phyloP scores from a whole-genome alignment of 2,329 filamentous ascomycete species.

The Helotiales sp. region DNA sequence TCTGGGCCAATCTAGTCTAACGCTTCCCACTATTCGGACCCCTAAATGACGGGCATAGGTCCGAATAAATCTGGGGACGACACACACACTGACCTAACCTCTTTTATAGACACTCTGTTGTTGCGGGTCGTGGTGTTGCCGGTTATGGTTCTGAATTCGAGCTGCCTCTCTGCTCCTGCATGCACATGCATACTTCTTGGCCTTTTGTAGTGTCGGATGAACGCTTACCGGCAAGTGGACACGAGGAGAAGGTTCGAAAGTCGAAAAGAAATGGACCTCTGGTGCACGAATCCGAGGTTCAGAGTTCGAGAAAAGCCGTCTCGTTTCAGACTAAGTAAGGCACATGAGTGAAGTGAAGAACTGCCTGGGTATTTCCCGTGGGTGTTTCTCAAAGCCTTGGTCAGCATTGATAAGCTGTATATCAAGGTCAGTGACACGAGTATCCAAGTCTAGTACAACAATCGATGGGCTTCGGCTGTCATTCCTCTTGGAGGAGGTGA shows the following conservation, averaged over 20 bases:
- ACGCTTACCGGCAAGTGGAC: conserved; percentile 13
- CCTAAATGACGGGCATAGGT: conserved; percentile 2
- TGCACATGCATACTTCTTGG: neutral
- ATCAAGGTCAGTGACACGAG: neutral
- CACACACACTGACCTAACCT: conserved; percentile 6
- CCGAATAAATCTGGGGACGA: conserved; percentile 18
- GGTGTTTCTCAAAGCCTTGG: neutral
- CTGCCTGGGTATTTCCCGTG: neutral
- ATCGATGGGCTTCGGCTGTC: neutral
- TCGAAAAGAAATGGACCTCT: conserved; percentile 10
- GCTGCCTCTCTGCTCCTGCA: neutral
- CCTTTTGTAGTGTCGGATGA: conserved; percentile 19
- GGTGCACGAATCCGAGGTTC: conserved; percentile 16
- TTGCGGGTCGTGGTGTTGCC: neutral
- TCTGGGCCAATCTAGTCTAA: neutral
- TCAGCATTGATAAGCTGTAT: neutral
- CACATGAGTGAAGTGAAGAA: no score
- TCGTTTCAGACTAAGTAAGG: no score
- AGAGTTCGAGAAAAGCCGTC: conserved; percentile 9
- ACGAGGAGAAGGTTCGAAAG: conserved; percentile 1
- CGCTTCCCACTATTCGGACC: neutral
- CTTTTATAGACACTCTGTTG: neutral
- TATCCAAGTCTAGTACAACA: neutral
- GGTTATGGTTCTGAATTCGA: neutral
- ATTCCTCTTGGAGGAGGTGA: neutral